These are phyloP conservation scores for Metarhizium robertsii DNA, from an alignment of 2,329 filamentous ascomycete genomes.

Conservation along the genomic window DNA sequence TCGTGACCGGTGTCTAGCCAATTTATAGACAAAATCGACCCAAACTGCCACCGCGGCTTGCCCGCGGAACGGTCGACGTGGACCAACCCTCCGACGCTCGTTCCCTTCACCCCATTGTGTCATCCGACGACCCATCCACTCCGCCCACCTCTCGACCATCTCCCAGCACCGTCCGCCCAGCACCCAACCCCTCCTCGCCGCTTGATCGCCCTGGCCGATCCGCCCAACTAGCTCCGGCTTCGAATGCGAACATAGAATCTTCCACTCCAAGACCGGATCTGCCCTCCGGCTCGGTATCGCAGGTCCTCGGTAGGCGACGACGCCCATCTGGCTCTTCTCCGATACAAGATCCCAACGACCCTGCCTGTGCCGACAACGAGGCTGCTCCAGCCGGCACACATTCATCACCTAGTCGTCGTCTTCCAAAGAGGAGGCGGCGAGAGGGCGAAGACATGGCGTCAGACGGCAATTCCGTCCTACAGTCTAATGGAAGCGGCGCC, in stretches of 20 bases:
- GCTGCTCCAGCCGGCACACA: conserved; percentile 7
- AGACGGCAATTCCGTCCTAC: conserved; percentile 40
- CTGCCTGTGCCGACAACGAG: conserved; percentile 15
- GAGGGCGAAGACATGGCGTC: conserved; percentile 50
- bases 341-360: conserved; percentile 18
- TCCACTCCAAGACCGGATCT: conserved; percentile 19
- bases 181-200: conserved; percentile 21
- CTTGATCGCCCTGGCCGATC: conserved; percentile 13
- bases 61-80: conserved; percentile 33
- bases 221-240: conserved; percentile 18
- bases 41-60: conserved; percentile 23
- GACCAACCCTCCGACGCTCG: conserved; percentile 26
- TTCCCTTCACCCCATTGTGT: conserved; percentile 20
- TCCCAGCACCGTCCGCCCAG: conserved; percentile 36
- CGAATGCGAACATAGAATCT: conserved; percentile 32
- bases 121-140: conserved; percentile 57
- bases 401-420: conserved; percentile 9
- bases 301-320: conserved; percentile 46
- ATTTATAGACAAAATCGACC: conserved; percentile 3
- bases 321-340: conserved; percentile 34
- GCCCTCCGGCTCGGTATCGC: conserved; percentile 18
- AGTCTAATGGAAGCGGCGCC: conserved; percentile 45
- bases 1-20: not conserved
- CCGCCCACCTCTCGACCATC: conserved; percentile 42
- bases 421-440: conserved; percentile 47